Base-by-base conservation (phyloP, 2,329 filamentous ascomycete genomes). In the Karstenula rhodostoma region DNA sequence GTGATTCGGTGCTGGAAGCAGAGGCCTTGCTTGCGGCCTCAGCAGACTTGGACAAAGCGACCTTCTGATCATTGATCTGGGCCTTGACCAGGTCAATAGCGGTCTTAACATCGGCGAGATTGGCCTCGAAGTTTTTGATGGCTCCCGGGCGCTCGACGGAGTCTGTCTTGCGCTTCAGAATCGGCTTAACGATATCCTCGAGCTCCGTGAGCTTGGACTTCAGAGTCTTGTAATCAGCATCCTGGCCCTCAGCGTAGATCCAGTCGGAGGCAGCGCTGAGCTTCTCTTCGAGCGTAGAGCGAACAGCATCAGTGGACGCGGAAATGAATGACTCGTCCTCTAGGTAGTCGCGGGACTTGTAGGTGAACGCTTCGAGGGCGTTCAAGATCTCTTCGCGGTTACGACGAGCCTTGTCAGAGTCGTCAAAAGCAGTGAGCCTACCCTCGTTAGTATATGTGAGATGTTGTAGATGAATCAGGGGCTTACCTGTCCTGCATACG, bases 301-400 rank as follows among this genome's bases (percentile, higher is more conserved):
- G 87, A 73, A 93, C 86, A 22, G 86, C 84, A 3, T 87, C 81
- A 10, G 90, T 94, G 33, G 93, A 91, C 3, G 85, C 87, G 13
- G 84, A 84, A 55, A 90, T 82, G 75, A 97, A 98, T 0, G 84
- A 83, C 50, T 92, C 88, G 61, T 90, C 89, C 44, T 92, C 90
- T 1, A 97, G 83, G 47, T 96, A 84, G 76, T 97, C 93, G 27
- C 93, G 89, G 29, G 91, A 87, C 72, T 89, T 90, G 83, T 99
- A 99, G 15, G 94, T 97, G 78, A 91, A 98, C 13, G 86, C 90
- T 79, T 99, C 95, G n/a, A 99, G 87, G 66, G 91, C 90, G 79
- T 98, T 99, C 59, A 97, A 83, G 0, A 92, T 88, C 76, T 97
- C 94, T 75, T 97, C 94, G 33, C 94, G 88, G 59, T 88, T 83